phyloP scores from a whole-genome alignment of 2,329 filamentous ascomycete genomes.

The Talaromyces sp. region DNA sequence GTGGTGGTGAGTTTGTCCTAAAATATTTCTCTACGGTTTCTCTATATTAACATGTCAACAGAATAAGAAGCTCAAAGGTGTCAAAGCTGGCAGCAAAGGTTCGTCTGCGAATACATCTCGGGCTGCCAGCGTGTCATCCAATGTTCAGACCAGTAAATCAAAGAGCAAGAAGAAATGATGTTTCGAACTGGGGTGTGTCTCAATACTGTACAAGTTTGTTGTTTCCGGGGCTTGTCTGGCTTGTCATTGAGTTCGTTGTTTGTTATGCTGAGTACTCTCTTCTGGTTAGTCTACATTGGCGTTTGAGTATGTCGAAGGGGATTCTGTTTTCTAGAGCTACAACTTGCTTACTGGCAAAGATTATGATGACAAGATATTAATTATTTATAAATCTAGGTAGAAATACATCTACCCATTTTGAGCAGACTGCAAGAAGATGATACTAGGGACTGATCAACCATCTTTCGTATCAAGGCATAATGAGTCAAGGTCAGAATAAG shows the following conservation, averaged over 20 bases:
- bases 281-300: slow-evolving; percentile 11
- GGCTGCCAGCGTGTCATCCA: slow-evolving; percentile 83
- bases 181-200: background rate
- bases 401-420: background rate
- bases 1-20: slow-evolving; percentile 58
- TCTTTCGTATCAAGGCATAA: background rate
- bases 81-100: slow-evolving; percentile 73
- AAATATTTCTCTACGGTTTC: background rate
- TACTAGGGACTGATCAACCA: background rate
- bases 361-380: slow-evolving; percentile 6
- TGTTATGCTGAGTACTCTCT: background rate
- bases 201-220: background rate
- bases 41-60: slow-evolving; percentile 38
- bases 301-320: slow-evolving; percentile 7
- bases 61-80: slow-evolving; percentile 90
- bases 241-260: background rate
- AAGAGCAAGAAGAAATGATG: slow-evolving; percentile 50
- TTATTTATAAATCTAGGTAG: background rate
- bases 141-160: slow-evolving; percentile 49
- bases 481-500: background rate
- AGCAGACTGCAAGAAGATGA: background rate
- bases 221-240: background rate
- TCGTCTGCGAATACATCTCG: slow-evolving; percentile 75
- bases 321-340: background rate
- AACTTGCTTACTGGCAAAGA: background rate